A percentile compares a stretch with the other conserved stretches of the same genome.
These are phyloP conservation scores for Penicillium frequentans DNA, from an alignment of 2,329 filamentous ascomycete genomes.

Conservation along the genomic window DNA sequence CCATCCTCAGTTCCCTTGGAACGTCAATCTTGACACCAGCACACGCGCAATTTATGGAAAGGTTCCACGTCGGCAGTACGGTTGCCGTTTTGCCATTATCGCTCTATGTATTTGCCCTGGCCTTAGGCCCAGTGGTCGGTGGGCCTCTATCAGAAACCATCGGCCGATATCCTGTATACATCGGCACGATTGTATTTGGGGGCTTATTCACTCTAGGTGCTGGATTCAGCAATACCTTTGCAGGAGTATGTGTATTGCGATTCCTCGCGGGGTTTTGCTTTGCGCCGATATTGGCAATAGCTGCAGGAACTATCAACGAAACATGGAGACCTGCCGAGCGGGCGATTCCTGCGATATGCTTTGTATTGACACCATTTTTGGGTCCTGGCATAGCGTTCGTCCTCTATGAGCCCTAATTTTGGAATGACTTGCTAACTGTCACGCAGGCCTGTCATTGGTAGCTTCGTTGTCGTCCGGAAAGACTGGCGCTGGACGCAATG, in stretches of 20 bases:
- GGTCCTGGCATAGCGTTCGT: constrained; percentile 22
- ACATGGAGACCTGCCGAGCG: constrained; percentile 17
- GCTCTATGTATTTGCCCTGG: constrained; percentile 17
- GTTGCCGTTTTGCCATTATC: constrained; percentile 18
- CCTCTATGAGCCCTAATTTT: background rate
- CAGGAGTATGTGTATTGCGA: constrained; percentile 11
- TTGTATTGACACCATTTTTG: constrained; percentile 23
- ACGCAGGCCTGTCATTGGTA: constrained; percentile 25
- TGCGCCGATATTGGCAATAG: constrained; percentile 15
- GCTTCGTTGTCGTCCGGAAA: constrained; percentile 20
- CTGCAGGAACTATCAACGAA: constrained; percentile 22
- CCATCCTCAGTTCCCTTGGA: constrained; percentile 5
- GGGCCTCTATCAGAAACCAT: constrained; percentile 25
- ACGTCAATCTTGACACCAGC: constrained; percentile 17
- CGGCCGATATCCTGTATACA: constrained; percentile 23
- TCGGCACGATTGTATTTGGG: constrained; percentile 11
- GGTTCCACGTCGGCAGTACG: constrained; percentile 14
- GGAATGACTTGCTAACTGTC: background rate
- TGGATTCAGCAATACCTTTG: constrained; percentile 13
- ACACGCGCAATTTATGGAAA: constrained; percentile 13
- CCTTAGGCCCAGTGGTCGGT: constrained; percentile 22
- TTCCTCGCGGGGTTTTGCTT: constrained; percentile 20
- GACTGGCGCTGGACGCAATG: constrained; percentile 24
- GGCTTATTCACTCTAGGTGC: constrained; percentile 16
- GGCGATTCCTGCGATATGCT: constrained; percentile 18